These are phyloP conservation scores for Kokia cookei DNA, from an alignment of 441 rosid genomes.

Conservation along the genomic window DNA sequence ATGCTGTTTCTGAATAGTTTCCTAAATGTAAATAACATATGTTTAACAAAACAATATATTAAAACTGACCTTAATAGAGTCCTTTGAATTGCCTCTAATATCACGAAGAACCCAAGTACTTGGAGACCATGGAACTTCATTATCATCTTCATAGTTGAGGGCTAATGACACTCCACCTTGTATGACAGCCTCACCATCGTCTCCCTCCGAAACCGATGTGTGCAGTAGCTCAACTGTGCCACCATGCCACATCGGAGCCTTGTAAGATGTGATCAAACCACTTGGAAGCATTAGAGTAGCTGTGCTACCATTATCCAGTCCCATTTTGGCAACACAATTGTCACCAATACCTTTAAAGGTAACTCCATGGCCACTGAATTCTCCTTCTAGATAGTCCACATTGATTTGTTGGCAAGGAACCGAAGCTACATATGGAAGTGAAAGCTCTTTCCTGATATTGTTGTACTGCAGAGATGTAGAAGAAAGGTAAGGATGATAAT, in stretches of 20 bases:
- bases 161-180: slow-evolving; percentile 71
- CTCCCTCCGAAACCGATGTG: slow-evolving; percentile 61
- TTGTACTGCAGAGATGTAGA: slow-evolving; percentile 12
- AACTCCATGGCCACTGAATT: slow-evolving; percentile 79
- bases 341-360: slow-evolving; percentile 61
- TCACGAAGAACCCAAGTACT: slow-evolving; percentile 45
- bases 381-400: slow-evolving; percentile 58
- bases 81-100: slow-evolving; percentile 56
- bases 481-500: slow-evolving; percentile 10
- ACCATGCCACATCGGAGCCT: slow-evolving; percentile 80
- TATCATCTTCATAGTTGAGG: slow-evolving; percentile 36
- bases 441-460: slow-evolving; percentile 23
- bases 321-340: slow-evolving; percentile 57
- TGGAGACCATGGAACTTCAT: slow-evolving; percentile 42
- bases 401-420: slow-evolving; percentile 49
- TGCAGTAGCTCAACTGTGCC: slow-evolving; percentile 71
- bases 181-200: slow-evolving; percentile 46
- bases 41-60: background rate
- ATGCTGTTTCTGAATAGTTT: no score
- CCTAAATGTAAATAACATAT: background rate
- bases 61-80: slow-evolving; percentile 42
- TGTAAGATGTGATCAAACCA: slow-evolving; percentile 78
- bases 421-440: slow-evolving; percentile 39
- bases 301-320: slow-evolving; percentile 53
- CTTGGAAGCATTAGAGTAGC: slow-evolving; percentile 63